These are phyloP conservation scores for Anisodus tanguticus DNA, from an alignment of 257 asterid species.

Conservation along the genomic window DNA sequence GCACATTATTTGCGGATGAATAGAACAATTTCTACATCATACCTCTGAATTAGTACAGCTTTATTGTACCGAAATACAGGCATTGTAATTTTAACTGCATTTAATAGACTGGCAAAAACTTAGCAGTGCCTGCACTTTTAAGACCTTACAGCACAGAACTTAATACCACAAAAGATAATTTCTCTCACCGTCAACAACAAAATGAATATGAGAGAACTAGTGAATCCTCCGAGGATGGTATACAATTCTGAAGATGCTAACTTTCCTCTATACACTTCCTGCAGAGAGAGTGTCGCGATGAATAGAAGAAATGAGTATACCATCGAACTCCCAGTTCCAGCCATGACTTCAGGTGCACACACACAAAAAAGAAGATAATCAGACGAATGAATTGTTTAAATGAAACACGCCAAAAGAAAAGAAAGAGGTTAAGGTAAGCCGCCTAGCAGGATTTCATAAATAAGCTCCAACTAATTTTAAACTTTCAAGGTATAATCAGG, in stretches of 20 bases:
- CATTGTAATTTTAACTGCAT: not conserved
- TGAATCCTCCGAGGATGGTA: constrained; percentile 93
- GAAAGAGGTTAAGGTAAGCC: not conserved
- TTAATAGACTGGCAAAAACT: not conserved
- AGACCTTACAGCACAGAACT: not conserved
- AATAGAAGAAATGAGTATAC: constrained; percentile 75
- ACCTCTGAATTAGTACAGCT: constrained; percentile 3
- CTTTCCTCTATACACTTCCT: constrained; percentile 75
- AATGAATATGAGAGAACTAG: constrained; percentile 82
- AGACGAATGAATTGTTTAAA: not conserved
- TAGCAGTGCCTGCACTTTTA: not conserved
- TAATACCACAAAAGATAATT: not conserved
- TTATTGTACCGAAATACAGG: not conserved
- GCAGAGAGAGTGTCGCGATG: constrained; percentile 74
- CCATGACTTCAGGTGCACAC: constrained; percentile 49
- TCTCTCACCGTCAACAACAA: constrained; percentile 68
- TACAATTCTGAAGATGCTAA: constrained; percentile 89
- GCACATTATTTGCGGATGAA: constrained; percentile 18
- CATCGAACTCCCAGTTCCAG: constrained; percentile 91
- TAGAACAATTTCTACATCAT: not conserved
- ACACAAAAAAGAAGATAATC: not conserved
- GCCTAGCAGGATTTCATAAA: not conserved
- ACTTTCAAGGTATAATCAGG: constrained; percentile 3
- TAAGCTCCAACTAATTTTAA: not conserved
- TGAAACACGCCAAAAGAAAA: not conserved